phyloP scores from a whole-genome alignment of 352 stramenopile species.

The Globisporangium paroecandrum region DNA sequence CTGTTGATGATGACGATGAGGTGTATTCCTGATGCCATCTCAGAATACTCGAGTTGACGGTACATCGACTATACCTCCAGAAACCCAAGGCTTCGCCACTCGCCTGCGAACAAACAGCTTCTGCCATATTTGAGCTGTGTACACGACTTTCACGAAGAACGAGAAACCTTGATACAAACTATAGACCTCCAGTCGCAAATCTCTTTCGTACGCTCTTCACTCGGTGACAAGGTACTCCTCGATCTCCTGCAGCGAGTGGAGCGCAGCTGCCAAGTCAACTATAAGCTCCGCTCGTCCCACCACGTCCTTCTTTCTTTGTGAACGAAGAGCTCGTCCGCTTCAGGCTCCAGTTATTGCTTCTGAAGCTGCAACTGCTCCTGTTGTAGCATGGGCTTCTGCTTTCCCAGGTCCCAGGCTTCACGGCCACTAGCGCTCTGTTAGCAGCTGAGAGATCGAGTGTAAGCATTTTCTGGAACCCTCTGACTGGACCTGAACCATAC shows the following conservation, averaged over 20 bases:
- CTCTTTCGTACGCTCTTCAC: neutral
- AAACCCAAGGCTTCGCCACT: too few species aligned
- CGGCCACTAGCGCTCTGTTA: too few species aligned
- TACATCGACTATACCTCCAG: neutral
- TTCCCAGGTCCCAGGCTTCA: neutral
- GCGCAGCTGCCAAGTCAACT: neutral
- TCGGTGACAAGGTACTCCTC: neutral
- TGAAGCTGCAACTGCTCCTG: slow-evolving; percentile 20
- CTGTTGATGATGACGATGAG: neutral
- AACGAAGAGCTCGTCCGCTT: slow-evolving; percentile 33
- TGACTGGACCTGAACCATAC: too few species aligned
- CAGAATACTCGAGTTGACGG: too few species aligned
- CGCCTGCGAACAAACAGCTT: too few species aligned
- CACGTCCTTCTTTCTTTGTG: slow-evolving; percentile 20
- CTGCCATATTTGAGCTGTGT: too few species aligned
- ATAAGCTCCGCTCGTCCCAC: neutral
- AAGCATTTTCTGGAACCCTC: too few species aligned
- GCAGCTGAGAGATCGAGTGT: too few species aligned
- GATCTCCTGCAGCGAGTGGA: neutral
- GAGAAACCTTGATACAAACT: too few species aligned
- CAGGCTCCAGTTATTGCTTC: slow-evolving; percentile 40
- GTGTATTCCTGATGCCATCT: neutral
- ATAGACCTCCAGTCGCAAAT: neutral
- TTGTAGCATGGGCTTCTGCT: slow-evolving; percentile 33
- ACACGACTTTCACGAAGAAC: too few species aligned